Conservation (phyloP, 345 rosid genomes). For the Lenwebbia sp. region DNA sequence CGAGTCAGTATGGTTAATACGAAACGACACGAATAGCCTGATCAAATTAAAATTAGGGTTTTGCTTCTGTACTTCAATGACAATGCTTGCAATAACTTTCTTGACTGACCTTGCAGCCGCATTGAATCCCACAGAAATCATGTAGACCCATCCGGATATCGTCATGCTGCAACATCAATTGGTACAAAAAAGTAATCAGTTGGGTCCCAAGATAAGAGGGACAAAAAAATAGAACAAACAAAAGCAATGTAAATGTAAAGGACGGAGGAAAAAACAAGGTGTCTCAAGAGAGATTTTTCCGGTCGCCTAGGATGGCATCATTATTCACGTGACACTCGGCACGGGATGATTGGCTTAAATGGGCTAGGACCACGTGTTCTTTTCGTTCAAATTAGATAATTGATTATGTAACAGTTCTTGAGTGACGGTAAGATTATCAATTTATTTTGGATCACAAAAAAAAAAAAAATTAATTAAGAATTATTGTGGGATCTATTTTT, state of each 20-base stretch:
- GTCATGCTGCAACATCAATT: constrained; percentile 34
- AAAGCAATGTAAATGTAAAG: neutral
- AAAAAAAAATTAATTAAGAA: too few relatives aligned
- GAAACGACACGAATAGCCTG: neutral
- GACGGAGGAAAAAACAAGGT: neutral
- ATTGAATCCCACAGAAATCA: constrained; percentile 66
- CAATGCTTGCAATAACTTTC: neutral
- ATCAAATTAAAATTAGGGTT: neutral
- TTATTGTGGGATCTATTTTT: too few relatives aligned
- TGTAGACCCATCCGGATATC: constrained; percentile 40
- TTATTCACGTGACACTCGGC: neutral
- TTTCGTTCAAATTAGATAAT: neutral
- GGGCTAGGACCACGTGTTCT: neutral
- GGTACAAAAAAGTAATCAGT: neutral
- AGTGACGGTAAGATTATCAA: too few relatives aligned
- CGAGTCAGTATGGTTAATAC: neutral
- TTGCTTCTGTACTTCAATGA: neutral
- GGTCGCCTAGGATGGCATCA: neutral
- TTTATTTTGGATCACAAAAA: too few relatives aligned
- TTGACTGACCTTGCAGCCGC: constrained; percentile 64
- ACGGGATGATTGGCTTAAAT: neutral
- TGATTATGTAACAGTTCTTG: too few relatives aligned
- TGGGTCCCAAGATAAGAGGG: neutral
- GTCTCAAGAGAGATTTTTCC: neutral
- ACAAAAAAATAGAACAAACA: neutral